Evolutionary conservation across 495 filamentous ascomycete genomes (phyloP).

Genomic region (Annulohypoxylon nitens): DNA sequence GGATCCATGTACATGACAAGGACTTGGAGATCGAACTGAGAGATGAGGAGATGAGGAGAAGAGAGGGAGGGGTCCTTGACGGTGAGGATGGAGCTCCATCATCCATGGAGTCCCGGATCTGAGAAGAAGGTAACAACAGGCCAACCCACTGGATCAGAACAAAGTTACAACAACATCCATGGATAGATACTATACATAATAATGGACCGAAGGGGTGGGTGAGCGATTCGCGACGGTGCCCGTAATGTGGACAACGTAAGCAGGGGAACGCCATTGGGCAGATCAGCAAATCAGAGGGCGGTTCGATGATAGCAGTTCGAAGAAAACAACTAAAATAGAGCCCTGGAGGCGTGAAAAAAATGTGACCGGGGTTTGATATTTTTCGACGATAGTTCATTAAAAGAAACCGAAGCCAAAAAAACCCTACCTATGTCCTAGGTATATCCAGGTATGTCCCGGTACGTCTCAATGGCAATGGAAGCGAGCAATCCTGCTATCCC

Average conservation of each 20-base stretch:
- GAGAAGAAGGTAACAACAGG: conserved; percentile 35
- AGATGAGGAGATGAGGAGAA: conserved; percentile 49
- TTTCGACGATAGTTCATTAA: background rate
- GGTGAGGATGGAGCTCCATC: conserved; percentile 46
- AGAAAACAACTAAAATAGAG: conserved; percentile 43
- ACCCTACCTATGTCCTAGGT: background rate
- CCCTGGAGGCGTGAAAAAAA: background rate
- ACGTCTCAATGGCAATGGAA: background rate
- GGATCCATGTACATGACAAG: conserved; percentile 57
- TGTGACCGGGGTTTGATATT: conserved; percentile 29
- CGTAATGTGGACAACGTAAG: conserved; percentile 42
- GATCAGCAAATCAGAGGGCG: conserved; percentile 43
- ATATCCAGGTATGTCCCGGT: background rate
- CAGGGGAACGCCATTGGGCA: conserved; percentile 26
- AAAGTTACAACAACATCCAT: conserved; percentile 15
- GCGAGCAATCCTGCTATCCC: conserved; percentile 1
- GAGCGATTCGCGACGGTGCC: conserved; percentile 46
- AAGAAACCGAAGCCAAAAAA: background rate
- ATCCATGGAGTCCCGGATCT: conserved; percentile 42
- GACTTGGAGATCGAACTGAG: conserved; percentile 51
- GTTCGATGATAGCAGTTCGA: conserved; percentile 1
- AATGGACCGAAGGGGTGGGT: conserved; percentile 41
- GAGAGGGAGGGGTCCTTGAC: conserved; percentile 33
- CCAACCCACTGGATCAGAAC: conserved; percentile 44
- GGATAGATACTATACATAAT: background rate